Evolutionary conservation across 352 stramenopile genomes (phyloP), one percentile per base, ranked within the genome.

Genomic region (Stramenopiles sp.): DNA sequence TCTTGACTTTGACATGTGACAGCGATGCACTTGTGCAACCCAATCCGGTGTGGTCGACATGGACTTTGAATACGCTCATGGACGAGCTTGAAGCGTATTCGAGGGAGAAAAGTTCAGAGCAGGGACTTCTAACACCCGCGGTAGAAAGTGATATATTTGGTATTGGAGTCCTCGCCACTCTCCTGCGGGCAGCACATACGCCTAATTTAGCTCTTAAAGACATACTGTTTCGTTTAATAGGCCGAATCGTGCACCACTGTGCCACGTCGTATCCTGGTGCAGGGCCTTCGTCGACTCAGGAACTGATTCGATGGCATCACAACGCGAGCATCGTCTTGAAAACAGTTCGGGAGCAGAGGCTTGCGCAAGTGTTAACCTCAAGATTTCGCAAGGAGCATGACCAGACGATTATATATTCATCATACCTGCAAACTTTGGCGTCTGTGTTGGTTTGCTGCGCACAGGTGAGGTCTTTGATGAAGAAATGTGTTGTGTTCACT

Each of bases 171-270:
- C 49, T 77, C 4, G 69, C 48, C 37, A 78, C 53, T 35, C 18
- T 53, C 31, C 31, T 3, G 73, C 49, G 30, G 12, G 74, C 34
- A n/a, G 73, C 34, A 32, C 32, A 1, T 25, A 75, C n/a, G 6
- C 49, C 35, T 18, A 75, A 73, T 25, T 32, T 69, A 18, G 34
- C 35, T 32, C 71, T 53, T 49, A 75, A 78, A 33, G 34, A 49
- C 34, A 36, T 36, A 71, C 73, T 74, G 32, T 71, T 33, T 0
- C 80, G 1, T 84, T 73, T 37, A 84, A 77, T 0, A 75, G 85
- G 31, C 78, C 77, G 6, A 80, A 84, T 25, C 77, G 12, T 63
- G 43, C 12, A 63, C 25, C 43, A 63, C 25, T 63, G 43, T 63
- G 43, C 25, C 12, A 18, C 25, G 43, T 18, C 25, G 43, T 63